phyloP scores from a whole-genome alignment of 1,139 yeast species.

The Blastobotrys persicus region DNA sequence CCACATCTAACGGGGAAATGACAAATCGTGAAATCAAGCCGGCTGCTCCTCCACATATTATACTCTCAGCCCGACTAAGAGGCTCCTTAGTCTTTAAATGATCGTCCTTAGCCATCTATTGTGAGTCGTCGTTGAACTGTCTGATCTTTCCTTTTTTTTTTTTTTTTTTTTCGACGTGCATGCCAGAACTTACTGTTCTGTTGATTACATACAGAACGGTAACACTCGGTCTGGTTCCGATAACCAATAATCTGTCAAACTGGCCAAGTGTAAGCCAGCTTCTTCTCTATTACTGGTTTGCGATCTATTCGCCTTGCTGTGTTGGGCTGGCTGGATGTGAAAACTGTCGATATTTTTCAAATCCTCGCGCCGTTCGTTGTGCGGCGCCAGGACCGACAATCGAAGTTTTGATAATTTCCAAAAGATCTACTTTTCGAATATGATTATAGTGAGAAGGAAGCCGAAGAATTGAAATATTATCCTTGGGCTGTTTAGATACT shows the following conservation, averaged over 20 bases:
- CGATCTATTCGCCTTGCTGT: no score
- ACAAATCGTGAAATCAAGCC: conserved; percentile 58
- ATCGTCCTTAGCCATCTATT: conserved; percentile 19
- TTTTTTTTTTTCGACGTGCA: not conserved
- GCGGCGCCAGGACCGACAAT: no score
- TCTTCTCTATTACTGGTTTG: no score
- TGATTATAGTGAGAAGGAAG: no score
- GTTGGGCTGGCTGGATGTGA: no score
- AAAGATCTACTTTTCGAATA: no score
- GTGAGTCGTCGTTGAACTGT: not conserved
- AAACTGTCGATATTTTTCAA: no score
- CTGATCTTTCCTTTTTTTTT: not conserved
- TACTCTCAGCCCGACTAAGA: conserved; percentile 38
- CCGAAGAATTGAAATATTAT: no score
- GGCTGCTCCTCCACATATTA: conserved; percentile 68
- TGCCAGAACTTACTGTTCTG: not conserved
- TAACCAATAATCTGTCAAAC: not conserved
- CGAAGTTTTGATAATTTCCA: no score
- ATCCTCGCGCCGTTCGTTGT: no score
- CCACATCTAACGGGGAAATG: conserved; percentile 87
- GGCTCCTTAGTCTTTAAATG: conserved; percentile 35
- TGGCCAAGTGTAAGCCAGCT: not conserved
- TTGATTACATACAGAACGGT: not conserved
- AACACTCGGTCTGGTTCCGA: not conserved
- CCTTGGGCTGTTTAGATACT: no score